Evolutionary conservation across 306 rosid genomes (phyloP).

Genomic region (Phaseolus lunatus): DNA sequence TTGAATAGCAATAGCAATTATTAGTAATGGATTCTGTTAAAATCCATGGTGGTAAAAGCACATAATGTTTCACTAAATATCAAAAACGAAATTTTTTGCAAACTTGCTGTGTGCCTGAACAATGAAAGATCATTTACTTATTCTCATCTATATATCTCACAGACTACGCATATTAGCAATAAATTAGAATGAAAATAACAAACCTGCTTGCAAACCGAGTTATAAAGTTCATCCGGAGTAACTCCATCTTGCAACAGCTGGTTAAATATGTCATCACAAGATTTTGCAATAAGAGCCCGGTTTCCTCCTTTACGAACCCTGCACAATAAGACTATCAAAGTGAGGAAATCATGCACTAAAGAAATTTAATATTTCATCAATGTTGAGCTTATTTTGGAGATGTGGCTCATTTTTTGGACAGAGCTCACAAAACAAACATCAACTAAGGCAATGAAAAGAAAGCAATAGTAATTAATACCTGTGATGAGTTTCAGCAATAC

Average conservation of each 20-base stretch:
- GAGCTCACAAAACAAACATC: not conserved
- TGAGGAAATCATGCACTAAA: not conserved
- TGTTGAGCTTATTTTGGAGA: constrained; percentile 12
- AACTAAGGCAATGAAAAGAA: not conserved
- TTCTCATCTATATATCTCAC: constrained; percentile 2
- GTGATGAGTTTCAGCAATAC: constrained; percentile 92
- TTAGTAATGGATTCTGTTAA: not conserved
- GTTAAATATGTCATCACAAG: constrained; percentile 82
- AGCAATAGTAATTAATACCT: constrained; percentile 51
- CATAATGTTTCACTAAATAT: not conserved
- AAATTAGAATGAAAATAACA: constrained; percentile 1
- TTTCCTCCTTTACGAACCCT: constrained; percentile 80
- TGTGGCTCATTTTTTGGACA: not conserved
- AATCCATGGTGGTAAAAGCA: constrained; percentile 1
- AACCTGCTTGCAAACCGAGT: constrained; percentile 90
- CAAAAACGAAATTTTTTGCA: not conserved
- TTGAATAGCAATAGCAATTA: constrained; percentile 17
- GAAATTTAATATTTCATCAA: not conserved
- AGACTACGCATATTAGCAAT: constrained; percentile 18
- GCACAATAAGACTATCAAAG: constrained; percentile 22
- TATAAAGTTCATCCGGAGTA: constrained; percentile 73
- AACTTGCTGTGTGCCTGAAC: constrained; percentile 10
- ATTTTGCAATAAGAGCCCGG: constrained; percentile 60
- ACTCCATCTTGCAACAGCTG: constrained; percentile 78
- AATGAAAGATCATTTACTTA: not conserved